A percentile compares a stretch with the other conserved stretches of the same genome.
Evolutionary conservation across 805 yeast species (phyloP).

Genomic region (Saccharomycopsis javanensis): DNA sequence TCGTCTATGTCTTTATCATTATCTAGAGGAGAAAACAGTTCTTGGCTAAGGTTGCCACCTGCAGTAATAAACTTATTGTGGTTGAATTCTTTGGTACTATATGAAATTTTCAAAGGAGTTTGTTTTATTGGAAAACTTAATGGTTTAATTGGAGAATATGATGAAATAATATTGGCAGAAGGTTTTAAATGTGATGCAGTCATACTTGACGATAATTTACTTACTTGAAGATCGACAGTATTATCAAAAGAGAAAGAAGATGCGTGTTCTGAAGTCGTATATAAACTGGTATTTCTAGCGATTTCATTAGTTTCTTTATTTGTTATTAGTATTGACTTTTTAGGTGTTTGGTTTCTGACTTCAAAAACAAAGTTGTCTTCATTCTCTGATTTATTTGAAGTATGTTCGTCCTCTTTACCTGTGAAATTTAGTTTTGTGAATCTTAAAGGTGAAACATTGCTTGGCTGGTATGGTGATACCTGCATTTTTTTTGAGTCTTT

Average conservation of each 20-base stretch:
- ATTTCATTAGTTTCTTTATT: not conserved
- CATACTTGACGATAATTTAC: not conserved
- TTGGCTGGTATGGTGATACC: not conserved
- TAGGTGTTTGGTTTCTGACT: not conserved
- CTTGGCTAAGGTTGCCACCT: not conserved
- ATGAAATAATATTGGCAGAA: not conserved
- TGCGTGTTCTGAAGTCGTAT: not conserved
- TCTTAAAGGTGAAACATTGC: not conserved
- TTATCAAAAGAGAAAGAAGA: not conserved
- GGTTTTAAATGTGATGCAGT: not conserved
- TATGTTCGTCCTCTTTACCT: not conserved
- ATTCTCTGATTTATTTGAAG: not conserved
- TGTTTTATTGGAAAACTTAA: not conserved
- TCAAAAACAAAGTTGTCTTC: not conserved
- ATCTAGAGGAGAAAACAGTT: slow-evolving; percentile 11
- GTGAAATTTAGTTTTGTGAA: not conserved
- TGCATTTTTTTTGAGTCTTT: not conserved
- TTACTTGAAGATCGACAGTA: not conserved
- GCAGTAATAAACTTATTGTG: slow-evolving; percentile 7
- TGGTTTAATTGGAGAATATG: not conserved
- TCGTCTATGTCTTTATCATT: slow-evolving; percentile 7
- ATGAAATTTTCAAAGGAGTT: not conserved
- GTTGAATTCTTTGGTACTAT: slow-evolving; percentile 13
- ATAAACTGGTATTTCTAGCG: not conserved
- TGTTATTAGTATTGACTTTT: not conserved